These are phyloP conservation scores for Candida nonsorbophila DNA, from an alignment of 805 yeast genomes.

Conservation along the genomic window DNA sequence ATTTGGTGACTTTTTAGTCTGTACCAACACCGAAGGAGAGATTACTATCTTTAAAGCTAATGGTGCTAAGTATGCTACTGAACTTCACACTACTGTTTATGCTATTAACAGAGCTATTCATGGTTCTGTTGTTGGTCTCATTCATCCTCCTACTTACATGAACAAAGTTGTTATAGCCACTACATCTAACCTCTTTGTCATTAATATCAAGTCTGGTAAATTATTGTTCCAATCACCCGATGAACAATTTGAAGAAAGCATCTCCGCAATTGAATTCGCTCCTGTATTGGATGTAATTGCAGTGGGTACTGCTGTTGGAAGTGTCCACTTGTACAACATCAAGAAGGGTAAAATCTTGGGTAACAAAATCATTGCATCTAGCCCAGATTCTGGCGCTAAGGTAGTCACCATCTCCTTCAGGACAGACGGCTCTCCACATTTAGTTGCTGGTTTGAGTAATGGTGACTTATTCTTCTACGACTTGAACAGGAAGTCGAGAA, in stretches of 20 bases:
- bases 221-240: constrained; percentile 49
- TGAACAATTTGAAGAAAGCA: constrained; percentile 41
- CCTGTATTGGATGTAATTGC: constrained; percentile 87
- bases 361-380: constrained; percentile 43
- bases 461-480: constrained; percentile 90
- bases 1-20: constrained; percentile 78
- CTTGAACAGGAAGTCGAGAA: constrained; percentile 61
- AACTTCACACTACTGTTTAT: constrained; percentile 59
- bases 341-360: constrained; percentile 54
- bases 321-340: constrained; percentile 60
- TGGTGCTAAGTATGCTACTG: constrained; percentile 48
- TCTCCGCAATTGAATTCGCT: constrained; percentile 72
- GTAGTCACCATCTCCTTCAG: constrained; percentile 74
- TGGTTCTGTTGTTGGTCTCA: constrained; percentile 63
- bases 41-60: constrained; percentile 48
- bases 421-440: constrained; percentile 82
- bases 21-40: constrained; percentile 35
- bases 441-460: constrained; percentile 69
- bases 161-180: constrained; percentile 89
- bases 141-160: constrained; percentile 88
- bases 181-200: constrained; percentile 50
- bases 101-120: constrained; percentile 49
- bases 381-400: constrained; percentile 31
- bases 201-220: constrained; percentile 76
- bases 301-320: constrained; percentile 67